Percentiles rank a stretch among this genome's conserved stretches.
These are phyloP conservation scores for Clarkia xantiana DNA, from an alignment of 345 rosid species.

Conservation along the genomic window DNA sequence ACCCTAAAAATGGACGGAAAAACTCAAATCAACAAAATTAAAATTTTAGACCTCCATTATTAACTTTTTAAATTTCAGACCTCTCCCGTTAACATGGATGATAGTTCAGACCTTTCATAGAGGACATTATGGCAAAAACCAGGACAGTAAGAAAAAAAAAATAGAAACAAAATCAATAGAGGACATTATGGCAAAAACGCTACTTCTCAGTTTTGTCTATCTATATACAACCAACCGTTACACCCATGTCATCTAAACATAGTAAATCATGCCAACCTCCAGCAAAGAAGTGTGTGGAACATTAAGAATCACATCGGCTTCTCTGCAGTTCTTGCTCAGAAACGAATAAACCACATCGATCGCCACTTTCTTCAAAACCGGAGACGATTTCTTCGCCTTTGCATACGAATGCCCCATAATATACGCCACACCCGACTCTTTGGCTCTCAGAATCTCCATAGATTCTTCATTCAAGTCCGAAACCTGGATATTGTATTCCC, in stretches of 20 bases:
- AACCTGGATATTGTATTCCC: slow-evolving; percentile 4
- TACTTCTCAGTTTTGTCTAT: no score
- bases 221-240: no score
- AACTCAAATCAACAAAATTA: no score
- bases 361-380: slow-evolving; percentile 44
- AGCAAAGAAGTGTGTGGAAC: slow-evolving; percentile 56
- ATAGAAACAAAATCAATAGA: no score
- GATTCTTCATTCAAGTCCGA: slow-evolving; percentile 24
- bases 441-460: slow-evolving; percentile 35
- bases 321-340: slow-evolving; percentile 61
- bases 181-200: no score
- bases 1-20: no score
- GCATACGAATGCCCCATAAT: slow-evolving; percentile 56
- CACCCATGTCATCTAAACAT: slow-evolving; percentile 29
- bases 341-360: slow-evolving; percentile 46
- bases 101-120: no score
- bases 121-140: no score
- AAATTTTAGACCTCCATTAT: no score
- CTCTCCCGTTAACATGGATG: no score
- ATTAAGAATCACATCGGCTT: slow-evolving; percentile 45
- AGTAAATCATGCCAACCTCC: slow-evolving; percentile 70
- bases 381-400: slow-evolving; percentile 48
- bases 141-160: no score
- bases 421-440: slow-evolving; percentile 56
- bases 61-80: no score